Evolutionary conservation across 169 alveolate species (phyloP).

Genomic region (Babesia ovis): DNA sequence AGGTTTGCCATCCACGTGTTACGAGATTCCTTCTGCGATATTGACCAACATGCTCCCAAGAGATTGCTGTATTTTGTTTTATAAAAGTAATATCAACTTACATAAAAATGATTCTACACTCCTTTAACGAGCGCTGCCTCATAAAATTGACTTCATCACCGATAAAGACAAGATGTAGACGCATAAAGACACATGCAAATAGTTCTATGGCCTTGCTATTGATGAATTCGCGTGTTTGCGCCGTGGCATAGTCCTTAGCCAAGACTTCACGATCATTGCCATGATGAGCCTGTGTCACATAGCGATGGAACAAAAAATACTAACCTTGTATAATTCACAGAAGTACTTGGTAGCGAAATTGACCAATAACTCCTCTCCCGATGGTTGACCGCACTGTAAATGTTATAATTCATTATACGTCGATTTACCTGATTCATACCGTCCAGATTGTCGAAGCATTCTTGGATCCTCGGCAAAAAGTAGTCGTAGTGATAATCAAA

Average conservation of each 20-base stretch:
- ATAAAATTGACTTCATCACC: slow-evolving; percentile 46
- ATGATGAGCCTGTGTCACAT: slow-evolving; percentile 33
- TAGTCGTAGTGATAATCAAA: slow-evolving; percentile 49
- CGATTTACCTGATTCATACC: slow-evolving; percentile 40
- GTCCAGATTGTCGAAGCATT: slow-evolving; percentile 57
- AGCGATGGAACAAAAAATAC: background rate
- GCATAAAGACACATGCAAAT: slow-evolving; percentile 55
- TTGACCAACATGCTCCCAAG: slow-evolving; percentile 69
- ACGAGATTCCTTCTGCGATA: slow-evolving; percentile 64
- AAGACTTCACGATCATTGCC: slow-evolving; percentile 23
- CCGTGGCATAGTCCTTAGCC: slow-evolving; percentile 43
- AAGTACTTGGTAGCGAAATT: slow-evolving; percentile 48
- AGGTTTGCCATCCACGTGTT: slow-evolving; percentile 64
- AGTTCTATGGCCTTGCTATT: slow-evolving; percentile 60
- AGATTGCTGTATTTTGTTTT: slow-evolving; percentile 25
- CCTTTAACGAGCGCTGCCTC: slow-evolving; percentile 45
- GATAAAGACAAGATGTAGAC: slow-evolving; percentile 40
- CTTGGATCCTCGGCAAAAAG: slow-evolving; percentile 59
- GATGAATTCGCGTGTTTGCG: slow-evolving; percentile 30
- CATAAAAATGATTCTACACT: slow-evolving; percentile 53
- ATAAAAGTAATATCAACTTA: slow-evolving; percentile 2
- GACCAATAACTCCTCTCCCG: slow-evolving; percentile 47
- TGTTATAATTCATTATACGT: background rate
- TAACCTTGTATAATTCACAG: slow-evolving; percentile 54
- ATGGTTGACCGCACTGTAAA: slow-evolving; percentile 43